These are phyloP conservation scores for Claviceps paspali DNA, from an alignment of 2,329 filamentous ascomycete species.

Conservation along the genomic window DNA sequence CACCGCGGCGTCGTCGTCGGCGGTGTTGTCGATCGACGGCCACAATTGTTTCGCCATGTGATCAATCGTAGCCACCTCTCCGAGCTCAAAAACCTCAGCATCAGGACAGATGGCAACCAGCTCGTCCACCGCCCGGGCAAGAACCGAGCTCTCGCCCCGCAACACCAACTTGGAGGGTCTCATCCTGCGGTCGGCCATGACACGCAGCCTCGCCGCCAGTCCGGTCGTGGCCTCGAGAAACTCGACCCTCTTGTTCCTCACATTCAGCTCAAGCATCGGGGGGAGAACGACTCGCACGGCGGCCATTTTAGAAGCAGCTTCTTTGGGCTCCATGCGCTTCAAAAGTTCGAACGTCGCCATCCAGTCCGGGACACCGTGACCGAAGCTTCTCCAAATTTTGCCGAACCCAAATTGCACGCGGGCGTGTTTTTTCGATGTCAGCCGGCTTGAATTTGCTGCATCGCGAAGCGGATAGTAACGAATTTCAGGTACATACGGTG, in stretches of 20 bases:
- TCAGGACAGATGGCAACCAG: conserved; percentile 16
- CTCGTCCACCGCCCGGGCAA: conserved; percentile 20
- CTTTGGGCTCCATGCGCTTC: conserved; percentile 20
- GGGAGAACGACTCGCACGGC: conserved; percentile 23
- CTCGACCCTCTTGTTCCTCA: conserved; percentile 18
- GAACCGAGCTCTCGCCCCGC: conserved; percentile 15
- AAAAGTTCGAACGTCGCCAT: conserved; percentile 23
- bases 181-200: conserved; percentile 16
- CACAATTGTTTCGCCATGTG: conserved; percentile 21
- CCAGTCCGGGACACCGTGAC: conserved; percentile 22
- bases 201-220: conserved; percentile 16
- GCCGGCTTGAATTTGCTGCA: conserved; percentile 11
- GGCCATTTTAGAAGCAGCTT: conserved; percentile 18
- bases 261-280: conserved; percentile 17
- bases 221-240: conserved; percentile 21
- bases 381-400: conserved; percentile 16
- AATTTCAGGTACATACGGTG: conserved; percentile 14
- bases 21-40: conserved; percentile 17
- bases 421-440: conserved; percentile 12
- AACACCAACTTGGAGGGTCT: conserved; percentile 17
- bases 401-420: conserved; percentile 23
- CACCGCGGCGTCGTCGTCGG: conserved; percentile 8
- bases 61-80: conserved; percentile 19
- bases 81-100: conserved; percentile 21
- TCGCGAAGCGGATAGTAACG: conserved; percentile 14